A percentile compares a stretch with the other conserved stretches of the same genome.
Conservation (phyloP, 2,329 filamentous ascomycete species). For the Pseudogymnoascus sp. region DNA sequence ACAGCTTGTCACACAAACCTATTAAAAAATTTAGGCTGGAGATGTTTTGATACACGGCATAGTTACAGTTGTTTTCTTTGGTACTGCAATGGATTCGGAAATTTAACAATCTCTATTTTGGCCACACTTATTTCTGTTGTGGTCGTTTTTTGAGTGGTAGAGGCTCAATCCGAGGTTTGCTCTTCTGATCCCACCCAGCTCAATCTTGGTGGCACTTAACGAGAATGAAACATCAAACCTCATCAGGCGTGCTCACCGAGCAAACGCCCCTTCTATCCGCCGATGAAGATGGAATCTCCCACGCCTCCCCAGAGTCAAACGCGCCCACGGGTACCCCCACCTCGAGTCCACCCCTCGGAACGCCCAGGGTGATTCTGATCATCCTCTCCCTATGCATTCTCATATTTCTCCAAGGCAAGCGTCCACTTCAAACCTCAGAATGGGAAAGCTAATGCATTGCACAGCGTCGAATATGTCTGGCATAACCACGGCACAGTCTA, state of each 20-base stretch:
- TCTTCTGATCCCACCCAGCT: not conserved
- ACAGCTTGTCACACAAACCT: not conserved
- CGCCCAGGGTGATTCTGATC: slow-evolving; percentile 37
- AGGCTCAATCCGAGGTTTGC: not conserved
- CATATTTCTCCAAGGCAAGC: slow-evolving; percentile 52
- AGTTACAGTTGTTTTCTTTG: not conserved
- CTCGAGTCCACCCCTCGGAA: slow-evolving; percentile 25
- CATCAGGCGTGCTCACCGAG: not conserved
- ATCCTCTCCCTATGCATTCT: slow-evolving; percentile 46
- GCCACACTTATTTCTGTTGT: not conserved
- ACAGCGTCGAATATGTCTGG: slow-evolving; percentile 61
- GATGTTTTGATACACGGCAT: not conserved
- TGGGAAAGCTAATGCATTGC: not conserved
- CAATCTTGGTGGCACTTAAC: not conserved
- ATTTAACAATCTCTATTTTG: too few relatives aligned
- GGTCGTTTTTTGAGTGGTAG: not conserved
- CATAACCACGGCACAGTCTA: slow-evolving; percentile 72
- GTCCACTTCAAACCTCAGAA: not conserved
- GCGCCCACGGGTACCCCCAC: not conserved
- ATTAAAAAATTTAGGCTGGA: not conserved
- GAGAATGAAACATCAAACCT: not conserved
- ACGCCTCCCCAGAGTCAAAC: not conserved
- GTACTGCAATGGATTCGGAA: not conserved
- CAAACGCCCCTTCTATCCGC: not conserved
- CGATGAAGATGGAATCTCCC: not conserved